These are phyloP conservation scores for Ilyonectria robusta DNA, from an alignment of 2,329 filamentous ascomycete species.

Conservation along the genomic window DNA sequence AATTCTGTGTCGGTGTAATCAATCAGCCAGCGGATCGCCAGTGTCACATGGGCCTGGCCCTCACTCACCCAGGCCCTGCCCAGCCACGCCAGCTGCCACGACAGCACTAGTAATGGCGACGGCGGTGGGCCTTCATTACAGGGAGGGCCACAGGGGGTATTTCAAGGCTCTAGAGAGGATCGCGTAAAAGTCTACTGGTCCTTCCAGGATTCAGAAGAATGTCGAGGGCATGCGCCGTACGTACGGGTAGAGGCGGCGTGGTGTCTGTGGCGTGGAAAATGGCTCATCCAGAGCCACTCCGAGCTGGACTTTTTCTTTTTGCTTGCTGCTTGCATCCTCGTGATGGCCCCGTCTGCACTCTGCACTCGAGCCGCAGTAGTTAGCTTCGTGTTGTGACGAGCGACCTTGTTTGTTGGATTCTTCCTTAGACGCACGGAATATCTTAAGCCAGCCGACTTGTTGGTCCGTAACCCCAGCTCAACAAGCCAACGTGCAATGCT, in stretches of 20 bases:
- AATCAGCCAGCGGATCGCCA: conserved; percentile 25
- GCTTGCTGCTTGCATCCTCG: neutral
- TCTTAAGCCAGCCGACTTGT: neutral
- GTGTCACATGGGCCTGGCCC: neutral
- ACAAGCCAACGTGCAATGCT: neutral
- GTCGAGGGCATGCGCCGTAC: neutral
- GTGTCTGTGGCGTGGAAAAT: conserved; percentile 17
- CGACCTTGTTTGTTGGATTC: conserved; percentile 2
- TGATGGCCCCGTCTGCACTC: conserved; percentile 14
- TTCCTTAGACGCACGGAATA: neutral
- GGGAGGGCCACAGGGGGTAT: no score
- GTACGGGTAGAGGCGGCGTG: neutral
- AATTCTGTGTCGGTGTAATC: conserved; percentile 46
- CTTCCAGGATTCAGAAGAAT: neutral
- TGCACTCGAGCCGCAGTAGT: conserved; percentile 5
- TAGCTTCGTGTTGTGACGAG: neutral
- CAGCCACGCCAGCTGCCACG: conserved; percentile 9
- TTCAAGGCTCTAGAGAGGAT: no score
- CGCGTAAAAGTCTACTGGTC: neutral
- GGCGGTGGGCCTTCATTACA: neutral
- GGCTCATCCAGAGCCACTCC: conserved; percentile 17
- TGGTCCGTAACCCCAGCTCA: neutral
- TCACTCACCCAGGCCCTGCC: conserved; percentile 2
- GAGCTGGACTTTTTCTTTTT: neutral
- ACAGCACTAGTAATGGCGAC: neutral